A percentile compares a stretch with the other conserved stretches of the same genome.
phyloP scores from a whole-genome alignment of 129 eudicot genomes.

The Saposhnikovia divaricata region DNA sequence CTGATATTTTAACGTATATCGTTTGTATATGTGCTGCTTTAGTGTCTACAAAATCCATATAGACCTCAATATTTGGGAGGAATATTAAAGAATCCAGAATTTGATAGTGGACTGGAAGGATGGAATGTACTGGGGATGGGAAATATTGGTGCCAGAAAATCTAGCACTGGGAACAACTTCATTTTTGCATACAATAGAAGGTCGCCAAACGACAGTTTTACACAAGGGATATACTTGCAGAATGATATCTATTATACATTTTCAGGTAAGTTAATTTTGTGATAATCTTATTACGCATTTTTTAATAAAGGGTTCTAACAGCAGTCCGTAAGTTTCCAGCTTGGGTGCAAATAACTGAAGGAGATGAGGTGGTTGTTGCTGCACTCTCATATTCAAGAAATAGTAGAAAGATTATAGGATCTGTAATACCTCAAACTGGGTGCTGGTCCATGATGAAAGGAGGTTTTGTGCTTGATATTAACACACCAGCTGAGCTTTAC shows the following conservation, averaged over 20 bases:
- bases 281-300: not conserved
- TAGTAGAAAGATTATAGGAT: slow-evolving; percentile 12
- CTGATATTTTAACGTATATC: not conserved
- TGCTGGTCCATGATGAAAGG: slow-evolving; percentile 53
- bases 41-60: slow-evolving; percentile 32
- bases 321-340: slow-evolving; percentile 15
- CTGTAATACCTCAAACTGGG: slow-evolving; percentile 24
- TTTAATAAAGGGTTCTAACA: not conserved
- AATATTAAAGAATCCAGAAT: slow-evolving; percentile 22
- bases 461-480: slow-evolving; percentile 16
- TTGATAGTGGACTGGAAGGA: slow-evolving; percentile 16
- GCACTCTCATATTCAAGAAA: slow-evolving; percentile 1
- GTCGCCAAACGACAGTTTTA: slow-evolving; percentile 18
- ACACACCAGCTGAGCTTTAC: slow-evolving; percentile 10
- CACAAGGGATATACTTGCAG: slow-evolving; percentile 14
- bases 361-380: slow-evolving; percentile 24
- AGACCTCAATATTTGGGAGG: slow-evolving; percentile 37
- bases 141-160: slow-evolving; percentile 6
- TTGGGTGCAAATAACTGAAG: slow-evolving; percentile 31
- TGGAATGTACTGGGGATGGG: slow-evolving; percentile 26
- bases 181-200: slow-evolving; percentile 23
- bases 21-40: slow-evolving; percentile 2
- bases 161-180: slow-evolving; percentile 29
- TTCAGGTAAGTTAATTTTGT: slow-evolving; percentile 14
- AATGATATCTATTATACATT: slow-evolving; percentile 19